phyloP scores from a whole-genome alignment of 2,329 filamentous ascomycete species.

The Fonsecaea monophora region DNA sequence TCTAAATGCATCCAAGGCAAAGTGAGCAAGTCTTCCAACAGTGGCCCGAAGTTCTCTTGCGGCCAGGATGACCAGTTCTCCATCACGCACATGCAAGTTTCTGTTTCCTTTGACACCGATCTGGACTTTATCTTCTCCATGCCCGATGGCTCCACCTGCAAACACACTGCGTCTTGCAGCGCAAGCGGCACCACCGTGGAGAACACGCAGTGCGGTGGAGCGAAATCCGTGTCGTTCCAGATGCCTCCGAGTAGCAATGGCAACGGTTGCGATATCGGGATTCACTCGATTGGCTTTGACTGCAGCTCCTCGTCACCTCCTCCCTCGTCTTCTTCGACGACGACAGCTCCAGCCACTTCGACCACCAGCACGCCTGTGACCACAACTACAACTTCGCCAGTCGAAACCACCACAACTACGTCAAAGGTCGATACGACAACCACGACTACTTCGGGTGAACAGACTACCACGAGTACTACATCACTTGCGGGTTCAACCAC shows the following conservation, averaged over 20 bases:
- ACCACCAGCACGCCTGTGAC: conserved; percentile 51
- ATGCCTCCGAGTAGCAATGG: conserved; percentile 62
- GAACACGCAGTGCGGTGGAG: conserved; percentile 93
- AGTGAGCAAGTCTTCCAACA: conserved; percentile 48
- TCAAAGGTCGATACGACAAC: conserved; percentile 1
- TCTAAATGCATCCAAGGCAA: conserved; percentile 67
- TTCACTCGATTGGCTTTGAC: conserved; percentile 78
- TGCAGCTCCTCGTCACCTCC: conserved; percentile 56
- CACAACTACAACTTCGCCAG: conserved; percentile 41
- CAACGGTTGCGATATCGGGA: conserved; percentile 72
- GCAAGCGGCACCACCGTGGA: conserved; percentile 71
- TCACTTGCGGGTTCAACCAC: conserved; percentile 19
- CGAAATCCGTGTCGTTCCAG: conserved; percentile 76
- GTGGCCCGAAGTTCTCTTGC: conserved; percentile 66
- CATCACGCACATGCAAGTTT: conserved; percentile 74
- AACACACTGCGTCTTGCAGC: conserved; percentile 74
- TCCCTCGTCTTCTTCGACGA: conserved; percentile 46
- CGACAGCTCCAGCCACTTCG: conserved; percentile 47
- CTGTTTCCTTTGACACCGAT: conserved; percentile 75
- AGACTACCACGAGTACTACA: conserved; percentile 19
- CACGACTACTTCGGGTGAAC: conserved; percentile 3
- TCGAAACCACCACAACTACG: conserved; percentile 15
- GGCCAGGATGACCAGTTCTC: conserved; percentile 70
- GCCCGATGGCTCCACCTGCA: conserved; percentile 81
- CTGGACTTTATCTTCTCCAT: conserved; percentile 88